phyloP scores from a whole-genome alignment of 805 yeast genomes.

The Suhomyces kilbournensis region DNA sequence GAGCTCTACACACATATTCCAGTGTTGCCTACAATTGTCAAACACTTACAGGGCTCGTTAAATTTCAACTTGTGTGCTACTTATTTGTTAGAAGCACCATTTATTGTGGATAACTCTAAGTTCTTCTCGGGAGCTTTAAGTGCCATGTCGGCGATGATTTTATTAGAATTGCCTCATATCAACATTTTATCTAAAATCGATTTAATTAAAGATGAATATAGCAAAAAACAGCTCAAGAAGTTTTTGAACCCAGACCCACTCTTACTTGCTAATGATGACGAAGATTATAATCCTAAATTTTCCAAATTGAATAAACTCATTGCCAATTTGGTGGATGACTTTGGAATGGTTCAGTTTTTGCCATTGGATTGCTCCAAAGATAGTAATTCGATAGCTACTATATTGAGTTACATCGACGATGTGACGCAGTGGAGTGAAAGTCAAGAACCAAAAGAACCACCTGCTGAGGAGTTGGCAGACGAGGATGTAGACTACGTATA shows the following conservation, averaged over 20 bases:
- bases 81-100: slow-evolving; percentile 89
- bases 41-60: slow-evolving; percentile 74
- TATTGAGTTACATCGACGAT: slow-evolving; percentile 90
- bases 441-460: slow-evolving; percentile 96
- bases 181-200: slow-evolving; percentile 87
- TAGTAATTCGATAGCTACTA: slow-evolving; percentile 73
- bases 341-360: slow-evolving; percentile 96
- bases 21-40: slow-evolving; percentile 82
- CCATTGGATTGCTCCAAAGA: slow-evolving; percentile 74
- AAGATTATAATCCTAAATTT: slow-evolving; percentile 53
- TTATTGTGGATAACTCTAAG: slow-evolving; percentile 84
- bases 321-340: slow-evolving; percentile 90
- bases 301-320: slow-evolving; percentile 73
- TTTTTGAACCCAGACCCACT: slow-evolving; percentile 91
- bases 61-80: slow-evolving; percentile 91
- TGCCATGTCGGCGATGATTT: slow-evolving; percentile 98
- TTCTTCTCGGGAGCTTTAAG: slow-evolving; percentile 92
- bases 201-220: slow-evolving; percentile 73
- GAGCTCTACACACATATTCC: slow-evolving; percentile 95
- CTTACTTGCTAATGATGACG: slow-evolving; percentile 47
- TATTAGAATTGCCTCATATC: slow-evolving; percentile 91
- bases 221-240: slow-evolving; percentile 73
- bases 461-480: slow-evolving; percentile 35
- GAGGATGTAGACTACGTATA: slow-evolving; percentile 8
- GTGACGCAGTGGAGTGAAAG: slow-evolving; percentile 96